Base-by-base conservation (phyloP, 2,329 filamentous ascomycete species). In the Cercospora sojina region DNA sequence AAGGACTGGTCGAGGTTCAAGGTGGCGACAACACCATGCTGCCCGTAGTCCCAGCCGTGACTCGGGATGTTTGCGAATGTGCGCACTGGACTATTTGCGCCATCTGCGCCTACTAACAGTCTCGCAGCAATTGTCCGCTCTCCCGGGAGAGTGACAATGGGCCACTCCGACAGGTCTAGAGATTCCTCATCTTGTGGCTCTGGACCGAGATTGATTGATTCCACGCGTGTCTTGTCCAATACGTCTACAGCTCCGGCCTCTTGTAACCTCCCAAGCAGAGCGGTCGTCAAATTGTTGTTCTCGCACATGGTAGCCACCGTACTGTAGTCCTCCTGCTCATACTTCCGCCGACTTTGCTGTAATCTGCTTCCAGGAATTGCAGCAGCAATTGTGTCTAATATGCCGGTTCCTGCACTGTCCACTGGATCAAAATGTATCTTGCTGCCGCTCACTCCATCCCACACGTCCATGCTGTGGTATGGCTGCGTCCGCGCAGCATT, bases 391-490 rank as follows among this genome's bases (percentile, higher is more conserved):
- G 69, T 70, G 47, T 73, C 74, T 60, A 76, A 38, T 57, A 76
- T 61, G 5, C 73, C 69, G 8, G 61, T 56, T 3, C 66, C 66
- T 20, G 64, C 20, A 38, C 69, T 67, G 25, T 77, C 72, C 27
- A 71, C 18, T 1, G 73, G 72, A 67, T 79, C 77, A 78, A 99
- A 99, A 72, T 92, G 90, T 77, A 99, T 95, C 72, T 89, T 87
- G 38, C 93, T 91, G 66, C 88, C 93, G 47, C 91, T 91, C 64
- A 97, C 87, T 69, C 94, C 96, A 78, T 99, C 95, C 95, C 96
- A 99, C 32, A 98, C 95, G 78, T 97, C 91, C 95, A 99, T 99
- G 74, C 94, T 91, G 67, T 96, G 89, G 79, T 97, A 99, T 0
- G 89, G 86, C 81, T 97, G 93, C 35, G 95, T 87, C 32, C 95